Conservation (phyloP, 164 flowering plant species). For the Sextonia rubra region DNA sequence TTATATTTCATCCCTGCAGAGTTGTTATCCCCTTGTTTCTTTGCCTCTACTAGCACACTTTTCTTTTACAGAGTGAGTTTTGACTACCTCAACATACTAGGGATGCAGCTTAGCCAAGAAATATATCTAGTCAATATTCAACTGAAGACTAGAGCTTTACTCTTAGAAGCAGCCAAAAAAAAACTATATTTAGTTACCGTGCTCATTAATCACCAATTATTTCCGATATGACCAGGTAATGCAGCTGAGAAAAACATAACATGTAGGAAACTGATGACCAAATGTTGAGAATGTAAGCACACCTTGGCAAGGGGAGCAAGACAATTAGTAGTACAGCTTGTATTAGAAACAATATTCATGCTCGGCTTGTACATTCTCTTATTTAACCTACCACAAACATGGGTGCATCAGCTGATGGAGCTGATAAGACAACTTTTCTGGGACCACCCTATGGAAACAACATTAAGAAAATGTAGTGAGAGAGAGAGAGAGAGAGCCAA, state of each 20-base stretch:
- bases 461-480: background rate
- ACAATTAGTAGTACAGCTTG: constrained; percentile 97
- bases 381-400: constrained; percentile 97
- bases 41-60: too few species aligned
- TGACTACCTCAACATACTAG: too few species aligned
- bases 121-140: too few species aligned
- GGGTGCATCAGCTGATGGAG: constrained; percentile 99
- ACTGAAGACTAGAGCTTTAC: too few species aligned
- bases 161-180: too few species aligned
- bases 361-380: constrained; percentile 72
- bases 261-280: too few species aligned
- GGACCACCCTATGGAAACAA: constrained; percentile 81
- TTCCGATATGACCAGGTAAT: background rate
- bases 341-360: constrained; percentile 97
- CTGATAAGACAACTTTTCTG: constrained; percentile 90
- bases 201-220: background rate
- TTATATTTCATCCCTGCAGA: too few species aligned
- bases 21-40: too few species aligned
- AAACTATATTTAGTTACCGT: too few species aligned
- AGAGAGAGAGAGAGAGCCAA: too few species aligned
- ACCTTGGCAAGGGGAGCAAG: constrained; percentile 96
- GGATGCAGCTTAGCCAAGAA: too few species aligned
- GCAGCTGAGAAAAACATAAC: background rate
- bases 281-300: constrained; percentile 6
- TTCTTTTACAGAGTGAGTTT: too few species aligned